phyloP scores from a whole-genome alignment of 768 basidiomycete species.

The Leucogyrophana mollusca region DNA sequence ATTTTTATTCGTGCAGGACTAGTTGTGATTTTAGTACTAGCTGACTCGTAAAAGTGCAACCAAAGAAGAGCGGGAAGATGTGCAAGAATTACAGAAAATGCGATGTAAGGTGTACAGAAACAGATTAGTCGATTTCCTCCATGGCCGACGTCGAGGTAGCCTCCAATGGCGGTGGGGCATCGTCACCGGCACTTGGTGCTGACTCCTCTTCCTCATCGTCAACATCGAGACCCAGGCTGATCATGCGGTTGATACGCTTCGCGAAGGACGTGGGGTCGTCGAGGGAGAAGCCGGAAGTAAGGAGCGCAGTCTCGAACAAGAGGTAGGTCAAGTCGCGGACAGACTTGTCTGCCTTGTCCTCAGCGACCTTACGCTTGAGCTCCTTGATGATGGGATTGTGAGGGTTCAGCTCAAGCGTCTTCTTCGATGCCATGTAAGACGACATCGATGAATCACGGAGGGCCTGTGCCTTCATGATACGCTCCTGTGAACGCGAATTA shows the following conservation, averaged over 20 bases:
- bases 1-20: slow-evolving; percentile 15
- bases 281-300: slow-evolving; percentile 93
- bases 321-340: slow-evolving; percentile 95
- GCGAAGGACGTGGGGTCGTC: slow-evolving; percentile 95
- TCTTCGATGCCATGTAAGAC: slow-evolving; percentile 98
- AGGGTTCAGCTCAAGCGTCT: slow-evolving; percentile 96
- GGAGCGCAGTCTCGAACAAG: slow-evolving; percentile 94
- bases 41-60: slow-evolving; percentile 24
- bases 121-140: slow-evolving; percentile 89
- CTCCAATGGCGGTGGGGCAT: slow-evolving; percentile 53
- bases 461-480: slow-evolving; percentile 99
- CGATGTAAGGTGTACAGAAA: slow-evolving; percentile 28
- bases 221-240: slow-evolving; percentile 85
- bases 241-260: slow-evolving; percentile 97
- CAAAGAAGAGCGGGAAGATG: slow-evolving; percentile 20
- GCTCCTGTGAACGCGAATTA: slow-evolving; percentile 51
- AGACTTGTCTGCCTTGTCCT: slow-evolving; percentile 98
- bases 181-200: slow-evolving; percentile 42
- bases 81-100: slow-evolving; percentile 17
- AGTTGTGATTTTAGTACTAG: slow-evolving; percentile 15
- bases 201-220: slow-evolving; percentile 66
- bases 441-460: slow-evolving; percentile 97
- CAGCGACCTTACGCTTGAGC: slow-evolving; percentile 90
- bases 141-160: slow-evolving; percentile 76
- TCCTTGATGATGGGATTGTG: slow-evolving; percentile 92